phyloP scores from a whole-genome alignment of 371 early-diverging fungal genomes.

The Rhizopus delemar region DNA sequence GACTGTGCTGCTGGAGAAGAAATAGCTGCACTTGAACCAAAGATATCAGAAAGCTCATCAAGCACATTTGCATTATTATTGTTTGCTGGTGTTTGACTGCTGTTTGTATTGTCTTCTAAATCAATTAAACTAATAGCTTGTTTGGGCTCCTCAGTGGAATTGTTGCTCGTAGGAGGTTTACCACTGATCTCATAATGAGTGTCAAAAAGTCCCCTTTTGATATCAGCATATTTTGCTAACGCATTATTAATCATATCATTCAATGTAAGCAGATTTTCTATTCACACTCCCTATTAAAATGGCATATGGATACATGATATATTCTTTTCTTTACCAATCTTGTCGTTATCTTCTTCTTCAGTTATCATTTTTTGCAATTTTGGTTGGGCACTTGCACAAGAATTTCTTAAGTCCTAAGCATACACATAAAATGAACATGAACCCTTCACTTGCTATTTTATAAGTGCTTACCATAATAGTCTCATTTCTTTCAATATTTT shows the following conservation, averaged over 20 bases:
- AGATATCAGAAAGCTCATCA: slow-evolving; percentile 43
- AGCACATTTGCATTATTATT: slow-evolving; percentile 17
- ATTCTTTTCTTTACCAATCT: slow-evolving; percentile 37
- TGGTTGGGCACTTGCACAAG: slow-evolving; percentile 66
- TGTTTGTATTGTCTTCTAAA: slow-evolving; percentile 52
- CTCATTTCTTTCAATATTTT: slow-evolving; percentile 61
- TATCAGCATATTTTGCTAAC: slow-evolving; percentile 69
- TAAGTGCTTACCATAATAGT: slow-evolving; percentile 42
- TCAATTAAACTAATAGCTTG: slow-evolving; percentile 65
- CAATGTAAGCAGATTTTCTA: slow-evolving; percentile 68
- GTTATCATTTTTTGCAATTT: slow-evolving; percentile 78
- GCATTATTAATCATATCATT: slow-evolving; percentile 89
- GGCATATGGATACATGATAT: not conserved
- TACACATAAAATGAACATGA: slow-evolving; percentile 59
- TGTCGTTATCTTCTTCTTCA: slow-evolving; percentile 38
- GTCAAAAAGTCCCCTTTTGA: slow-evolving; percentile 62
- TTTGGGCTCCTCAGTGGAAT: slow-evolving; percentile 25
- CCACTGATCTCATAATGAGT: slow-evolving; percentile 50
- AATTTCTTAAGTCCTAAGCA: slow-evolving; percentile 54
- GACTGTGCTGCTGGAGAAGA: slow-evolving; percentile 21
- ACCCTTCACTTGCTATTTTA: slow-evolving; percentile 38
- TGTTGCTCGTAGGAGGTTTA: slow-evolving; percentile 30
- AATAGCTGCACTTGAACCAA: slow-evolving; percentile 34
- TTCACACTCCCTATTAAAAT: not conserved
- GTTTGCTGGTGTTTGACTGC: slow-evolving; percentile 12